Percentiles rank a stretch among this genome's conserved stretches.
Evolutionary conservation across 1,284 basidiomycete species (phyloP).

Genomic region (Ustilago lituana): DNA sequence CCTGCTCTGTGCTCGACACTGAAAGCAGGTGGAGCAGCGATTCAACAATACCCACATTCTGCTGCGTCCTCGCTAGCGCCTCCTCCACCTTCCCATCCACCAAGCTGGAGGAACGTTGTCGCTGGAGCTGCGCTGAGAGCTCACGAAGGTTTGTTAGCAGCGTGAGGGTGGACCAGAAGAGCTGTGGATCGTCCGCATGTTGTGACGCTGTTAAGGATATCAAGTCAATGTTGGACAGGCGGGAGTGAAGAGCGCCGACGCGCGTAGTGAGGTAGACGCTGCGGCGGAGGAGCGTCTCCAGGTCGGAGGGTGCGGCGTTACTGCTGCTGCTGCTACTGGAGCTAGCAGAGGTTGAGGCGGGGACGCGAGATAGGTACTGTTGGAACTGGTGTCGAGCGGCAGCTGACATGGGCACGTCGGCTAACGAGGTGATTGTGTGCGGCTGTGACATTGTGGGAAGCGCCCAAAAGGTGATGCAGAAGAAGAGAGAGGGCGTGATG

Average conservation of each 20-base stretch:
- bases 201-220: neutral
- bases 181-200: constrained; percentile 15
- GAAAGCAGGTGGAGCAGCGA: constrained; percentile 20
- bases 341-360: constrained; percentile 3
- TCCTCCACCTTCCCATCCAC: constrained; percentile 3
- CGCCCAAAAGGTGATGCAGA: neutral
- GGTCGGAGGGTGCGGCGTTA: neutral
- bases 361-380: constrained; percentile 22
- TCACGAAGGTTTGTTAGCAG: constrained; percentile 27
- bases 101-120: neutral
- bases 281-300: constrained; percentile 9
- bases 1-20: neutral
- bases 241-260: constrained; percentile 14
- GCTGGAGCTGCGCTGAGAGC: constrained; percentile 11
- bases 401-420: constrained; percentile 12
- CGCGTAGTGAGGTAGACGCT: constrained; percentile 4
- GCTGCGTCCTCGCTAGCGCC: constrained; percentile 26
- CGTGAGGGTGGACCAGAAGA: constrained; percentile 36
- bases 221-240: neutral
- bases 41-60: constrained; percentile 22
- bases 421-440: neutral
- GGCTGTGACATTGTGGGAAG: neutral
- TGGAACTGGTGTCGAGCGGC: constrained; percentile 22
- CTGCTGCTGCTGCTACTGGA: neutral
- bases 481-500: neutral